Base-by-base conservation (phyloP, 225 moss, liverwort and hornwort genomes). In the Bryum argenteum region DNA sequence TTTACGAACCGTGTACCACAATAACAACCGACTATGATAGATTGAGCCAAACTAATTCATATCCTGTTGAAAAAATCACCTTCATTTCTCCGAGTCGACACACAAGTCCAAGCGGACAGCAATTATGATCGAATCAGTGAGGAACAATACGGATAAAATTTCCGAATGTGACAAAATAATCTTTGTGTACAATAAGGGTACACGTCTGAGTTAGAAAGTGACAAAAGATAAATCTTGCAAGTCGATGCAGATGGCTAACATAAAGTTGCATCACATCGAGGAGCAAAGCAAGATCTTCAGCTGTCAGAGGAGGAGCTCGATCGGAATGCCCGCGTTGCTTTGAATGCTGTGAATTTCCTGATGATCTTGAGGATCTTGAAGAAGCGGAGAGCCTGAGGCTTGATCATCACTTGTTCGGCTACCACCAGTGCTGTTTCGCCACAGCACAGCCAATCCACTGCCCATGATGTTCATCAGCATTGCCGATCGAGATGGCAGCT, bases 401-500 rank as follows among this genome's bases (percentile, higher is more conserved):
- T 23, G 58, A 22, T 40, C 72, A 10, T 44, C 70, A 53, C 33
- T 33, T 33, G 33, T 33, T 33, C 3, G 33, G 33, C 33, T 33
- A 33, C 33, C 5, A 72, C 26, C 9, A 64, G n/a, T n/a, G n/a
- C n/a, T 56, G 39, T 86, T 83, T 57, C 88, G 78, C 88, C 88
- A 89, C 2, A 83, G 61, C 61, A 86, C 83, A 23, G 88, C 88
- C 51, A 89, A 65, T 42, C 83, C 85, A 71, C 88, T 89, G 13
- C 85, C 88, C 88, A 89, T 89, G 69, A 89, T 76, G 71, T 89
- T 89, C 88, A 89, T 89, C 54, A 89, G 68, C 58, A 89, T 75
- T 19, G 85, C 88, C n/a, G n/a, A n/a, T n/a, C 70, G 88, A 89
- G 39, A 86, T 52, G 52, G 88, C 85, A n/a, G 88, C 81, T 53